phyloP scores from a whole-genome alignment of 345 rosid genomes.

The Eucalyptus regnans region DNA sequence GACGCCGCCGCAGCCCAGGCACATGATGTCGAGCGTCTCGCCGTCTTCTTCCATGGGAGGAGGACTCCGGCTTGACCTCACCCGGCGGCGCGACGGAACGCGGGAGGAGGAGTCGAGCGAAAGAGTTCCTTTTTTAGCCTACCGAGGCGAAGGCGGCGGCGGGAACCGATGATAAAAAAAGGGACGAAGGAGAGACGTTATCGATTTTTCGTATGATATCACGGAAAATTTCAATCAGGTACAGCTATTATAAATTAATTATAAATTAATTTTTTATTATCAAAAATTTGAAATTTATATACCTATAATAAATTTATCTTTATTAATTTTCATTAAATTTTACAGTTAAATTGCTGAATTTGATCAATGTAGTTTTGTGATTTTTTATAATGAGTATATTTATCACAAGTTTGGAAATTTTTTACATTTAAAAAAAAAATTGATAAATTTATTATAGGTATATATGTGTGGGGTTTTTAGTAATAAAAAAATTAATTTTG shows the following conservation, averaged over 20 bases:
- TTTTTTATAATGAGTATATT: too few species aligned
- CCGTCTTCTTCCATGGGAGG: constrained; percentile 2
- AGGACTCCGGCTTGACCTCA: neutral
- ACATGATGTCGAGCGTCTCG: constrained; percentile 5
- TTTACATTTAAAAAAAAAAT: too few species aligned
- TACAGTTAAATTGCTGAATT: accelerated
- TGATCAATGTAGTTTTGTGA: too few species aligned
- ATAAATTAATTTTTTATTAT: neutral
- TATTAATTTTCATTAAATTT: neutral
- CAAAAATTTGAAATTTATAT: neutral
- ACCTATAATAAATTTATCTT: neutral
- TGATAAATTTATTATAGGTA: accelerated
- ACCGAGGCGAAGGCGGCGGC: neutral
- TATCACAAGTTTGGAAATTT: too few species aligned
- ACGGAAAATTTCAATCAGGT: neutral
- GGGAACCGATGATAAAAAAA: neutral
- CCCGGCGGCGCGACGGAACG: neutral
- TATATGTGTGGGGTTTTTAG: accelerated
- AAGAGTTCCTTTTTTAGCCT: neutral
- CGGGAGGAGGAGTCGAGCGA: neutral
- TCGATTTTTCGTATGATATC: neutral
- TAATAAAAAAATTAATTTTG: too few species aligned
- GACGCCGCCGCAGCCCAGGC: constrained; percentile 37
- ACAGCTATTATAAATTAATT: neutral
- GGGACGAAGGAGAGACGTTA: neutral